Percentiles rank a stretch among this genome's conserved stretches.
These are phyloP conservation scores for Acidiella bohemica DNA, from an alignment of 495 filamentous ascomycete genomes.

Conservation along the genomic window DNA sequence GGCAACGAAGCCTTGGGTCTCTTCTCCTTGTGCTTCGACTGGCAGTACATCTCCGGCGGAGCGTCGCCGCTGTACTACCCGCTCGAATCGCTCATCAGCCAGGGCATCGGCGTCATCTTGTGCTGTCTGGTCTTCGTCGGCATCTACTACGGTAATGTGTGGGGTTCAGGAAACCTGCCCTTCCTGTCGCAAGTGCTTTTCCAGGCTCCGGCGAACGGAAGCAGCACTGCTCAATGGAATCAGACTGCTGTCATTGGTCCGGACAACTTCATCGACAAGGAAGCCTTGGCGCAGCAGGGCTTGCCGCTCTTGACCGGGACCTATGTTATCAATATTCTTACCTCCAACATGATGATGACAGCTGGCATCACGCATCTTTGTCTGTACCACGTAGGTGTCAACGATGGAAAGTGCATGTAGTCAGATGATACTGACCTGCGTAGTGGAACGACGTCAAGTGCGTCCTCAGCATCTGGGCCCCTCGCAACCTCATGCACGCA, in stretches of 20 bases:
- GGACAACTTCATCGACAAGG: conserved; percentile 3
- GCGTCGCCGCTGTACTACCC: conserved; percentile 23
- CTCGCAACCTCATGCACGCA: too few species aligned
- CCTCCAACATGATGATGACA: conserved; percentile 33
- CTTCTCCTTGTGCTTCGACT: conserved; percentile 39
- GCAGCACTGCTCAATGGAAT: conserved; percentile 8
- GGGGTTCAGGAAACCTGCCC: conserved; percentile 17
- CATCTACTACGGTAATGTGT: conserved; percentile 39
- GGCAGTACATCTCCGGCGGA: conserved; percentile 38
- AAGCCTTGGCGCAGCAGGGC: conserved; percentile 2
- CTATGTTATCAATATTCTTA: conserved; percentile 33
- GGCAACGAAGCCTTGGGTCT: conserved; percentile 41
- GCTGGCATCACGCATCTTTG: conserved; percentile 32
- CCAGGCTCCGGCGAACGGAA: conserved; percentile 2
- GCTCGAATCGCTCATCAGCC: conserved; percentile 28
- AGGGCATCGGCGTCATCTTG: conserved; percentile 33
- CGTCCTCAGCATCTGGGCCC: too few species aligned
- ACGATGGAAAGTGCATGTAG: too few species aligned
- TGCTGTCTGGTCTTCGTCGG: conserved; percentile 33
- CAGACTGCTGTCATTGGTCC: conserved; percentile 7
- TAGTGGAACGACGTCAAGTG: too few species aligned
- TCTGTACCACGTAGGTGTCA: too few species aligned
- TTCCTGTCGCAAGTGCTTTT: conserved; percentile 16
- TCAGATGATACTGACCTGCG: too few species aligned
- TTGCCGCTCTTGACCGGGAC: conserved; percentile 32